Base-by-base conservation (phyloP, 345 rosid genomes). In the Acer saccharum region DNA sequence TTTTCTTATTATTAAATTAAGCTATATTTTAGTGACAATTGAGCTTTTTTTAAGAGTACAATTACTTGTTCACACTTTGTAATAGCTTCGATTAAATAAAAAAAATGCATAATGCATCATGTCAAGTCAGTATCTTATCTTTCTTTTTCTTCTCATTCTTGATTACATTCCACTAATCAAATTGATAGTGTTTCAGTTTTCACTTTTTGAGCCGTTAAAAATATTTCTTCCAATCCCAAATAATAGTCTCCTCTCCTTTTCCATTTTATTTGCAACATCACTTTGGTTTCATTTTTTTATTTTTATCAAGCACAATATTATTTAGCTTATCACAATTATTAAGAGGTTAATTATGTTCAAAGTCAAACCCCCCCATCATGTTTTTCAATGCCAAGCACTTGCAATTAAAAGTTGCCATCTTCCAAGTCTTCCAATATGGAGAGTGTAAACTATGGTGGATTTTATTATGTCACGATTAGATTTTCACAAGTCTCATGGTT, bases 321-420 rank as follows among this genome's bases (percentile, higher is more conserved):
- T 35, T 3, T 35, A 35, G 46, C 32, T 32, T 23, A 23, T 23
- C 25, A 18, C 13, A 71, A 55, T 29, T 43, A 17, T 69, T 16
- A 54, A 57, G 12, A 57, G 52, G 18, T 8, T 14, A 29, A 29
- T 29, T 2, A 58, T 61, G 27, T 69, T 29, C 55, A 68, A 54
- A 75, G 79, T 79, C 76, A 79, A 79, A 73, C 60, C 54, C 73
- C 66, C 55, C 73, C 80, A 73, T 76, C 67, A 43, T 79, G 64
- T 68, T 73, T 79, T 76, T 65, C 76, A 41, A 73, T 76, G 65
- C 68, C 67, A 21, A 69, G 73, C 81, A 79, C 80, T 83, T 9
- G 46, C 65, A 79, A 29, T 29, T 29, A 29, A 79, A 78, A 43
- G 77, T 71, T 60, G 68, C 21, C 71, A 48, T 72, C 62, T 52